Evolutionary conservation across 1,284 basidiomycete species (phyloP), one percentile per base, ranked within the genome.

Genomic region (Sanghuangporus baumii): DNA sequence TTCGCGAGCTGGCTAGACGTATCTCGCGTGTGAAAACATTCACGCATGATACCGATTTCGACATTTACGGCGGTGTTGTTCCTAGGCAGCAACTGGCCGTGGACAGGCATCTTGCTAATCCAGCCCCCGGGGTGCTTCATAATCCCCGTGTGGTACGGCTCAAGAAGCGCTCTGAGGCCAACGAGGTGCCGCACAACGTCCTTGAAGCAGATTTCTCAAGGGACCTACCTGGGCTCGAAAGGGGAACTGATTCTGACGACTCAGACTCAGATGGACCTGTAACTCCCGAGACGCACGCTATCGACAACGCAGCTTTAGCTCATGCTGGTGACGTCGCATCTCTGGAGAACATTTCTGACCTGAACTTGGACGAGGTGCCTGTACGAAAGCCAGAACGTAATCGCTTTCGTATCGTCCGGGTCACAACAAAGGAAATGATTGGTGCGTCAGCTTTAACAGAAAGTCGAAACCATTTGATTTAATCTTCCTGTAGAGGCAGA

Each of bases 1-100:
- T 97, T 47, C 75, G 79, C 18, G 87, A 94, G 68, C 79, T 97
- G 40, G 84, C 90, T 59, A 73, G 77, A 54, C 85, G 86, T 61
- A 84, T 97, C 70, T 78, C 26, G 7, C 14, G 26, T 26, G 38
- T 48, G 41, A 58, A 51, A 48, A 40, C 51, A 9, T 46, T 54
- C 38, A 7, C 20, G 43, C 1, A 46, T n/a, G 43, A 12, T 1
- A 5, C 43, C 16, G 43, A 46, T n/a, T 7, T 16, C 16, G 20
- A n/a, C 11, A 31, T 31, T 31, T 1, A 31, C 3, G 5, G 26
- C 26, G 26, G 26, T 46, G 9, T 11, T 7, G 20, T 7, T n/a
- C 11, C 20, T 11, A 43, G 20, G 18, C n/a, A 3, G 43, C 14
- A 20, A 3, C 11, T 14, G 11, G 20, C 38, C 38, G 55, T 43